Evolutionary conservation across 192 early-diverging fungal genomes (phyloP).

Genomic region (Podila clonocystis): DNA sequence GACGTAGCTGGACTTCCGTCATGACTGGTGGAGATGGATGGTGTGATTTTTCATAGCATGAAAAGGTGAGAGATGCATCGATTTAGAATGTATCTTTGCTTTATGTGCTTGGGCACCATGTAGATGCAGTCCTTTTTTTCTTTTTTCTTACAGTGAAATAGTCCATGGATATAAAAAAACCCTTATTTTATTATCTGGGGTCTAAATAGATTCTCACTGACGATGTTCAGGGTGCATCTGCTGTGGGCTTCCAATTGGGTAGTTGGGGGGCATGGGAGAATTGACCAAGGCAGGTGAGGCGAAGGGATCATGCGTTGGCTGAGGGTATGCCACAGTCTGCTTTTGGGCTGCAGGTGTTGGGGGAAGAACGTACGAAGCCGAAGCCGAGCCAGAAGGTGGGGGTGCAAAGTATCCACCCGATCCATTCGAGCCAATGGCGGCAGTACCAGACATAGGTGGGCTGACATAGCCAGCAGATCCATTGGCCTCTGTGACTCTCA

Average conservation of each 20-base stretch:
- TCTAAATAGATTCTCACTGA: no score
- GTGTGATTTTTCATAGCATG: no score
- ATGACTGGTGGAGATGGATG: no score
- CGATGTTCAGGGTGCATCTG: background rate
- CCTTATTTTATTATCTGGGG: no score
- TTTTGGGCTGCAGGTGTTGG: background rate
- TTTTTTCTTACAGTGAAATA: no score
- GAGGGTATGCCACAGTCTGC: conserved; percentile 12
- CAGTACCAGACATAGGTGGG: conserved; percentile 5
- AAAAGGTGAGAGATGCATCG: no score
- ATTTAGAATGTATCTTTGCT: no score
- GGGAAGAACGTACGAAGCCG: conserved; percentile 6
- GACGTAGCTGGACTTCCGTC: no score
- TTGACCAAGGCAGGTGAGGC: conserved; percentile 20
- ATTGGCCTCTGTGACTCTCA: conserved; percentile 1
- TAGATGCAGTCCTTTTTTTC: no score
- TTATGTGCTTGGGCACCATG: no score
- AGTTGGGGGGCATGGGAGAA: conserved; percentile 23
- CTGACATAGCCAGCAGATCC: conserved; percentile 15
- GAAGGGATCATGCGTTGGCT: conserved; percentile 28
- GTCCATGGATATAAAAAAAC: no score
- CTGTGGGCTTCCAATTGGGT: background rate
- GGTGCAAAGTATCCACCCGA: conserved; percentile 12
- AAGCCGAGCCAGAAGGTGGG: background rate
- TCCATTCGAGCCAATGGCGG: background rate